phyloP scores from a whole-genome alignment of 2,329 filamentous ascomycete species.

The Arthrobotrys megalospora region DNA sequence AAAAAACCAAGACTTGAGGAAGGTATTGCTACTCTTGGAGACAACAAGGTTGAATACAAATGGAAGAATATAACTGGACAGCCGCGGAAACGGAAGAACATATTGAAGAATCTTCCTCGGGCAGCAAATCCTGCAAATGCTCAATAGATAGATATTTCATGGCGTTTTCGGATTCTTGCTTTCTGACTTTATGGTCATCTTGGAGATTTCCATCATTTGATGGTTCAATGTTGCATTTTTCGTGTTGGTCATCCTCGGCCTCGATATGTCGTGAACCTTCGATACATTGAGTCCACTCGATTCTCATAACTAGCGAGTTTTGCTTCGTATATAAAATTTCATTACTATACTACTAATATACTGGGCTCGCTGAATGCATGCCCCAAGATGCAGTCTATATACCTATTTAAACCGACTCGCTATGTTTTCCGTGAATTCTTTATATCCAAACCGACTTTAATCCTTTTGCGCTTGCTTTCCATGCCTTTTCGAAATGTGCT shows the following conservation, averaged over 20 bases:
- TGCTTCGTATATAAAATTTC: background rate
- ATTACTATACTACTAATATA: constrained; percentile 30
- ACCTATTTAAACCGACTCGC: background rate
- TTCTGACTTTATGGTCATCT: too few relatives aligned
- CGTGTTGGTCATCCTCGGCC: too few relatives aligned
- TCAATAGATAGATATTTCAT: too few relatives aligned
- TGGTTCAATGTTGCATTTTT: too few relatives aligned
- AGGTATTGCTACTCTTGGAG: background rate
- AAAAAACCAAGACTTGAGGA: background rate
- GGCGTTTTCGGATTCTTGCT: too few relatives aligned
- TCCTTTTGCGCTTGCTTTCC: background rate
- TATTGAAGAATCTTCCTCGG: background rate
- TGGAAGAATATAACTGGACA: background rate
- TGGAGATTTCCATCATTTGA: too few relatives aligned
- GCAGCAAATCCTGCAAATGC: background rate
- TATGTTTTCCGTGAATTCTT: constrained; percentile 17
- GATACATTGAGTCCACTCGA: too few relatives aligned
- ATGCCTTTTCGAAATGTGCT: background rate
- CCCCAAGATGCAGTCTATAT: constrained; percentile 24
- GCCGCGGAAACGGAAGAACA: background rate
- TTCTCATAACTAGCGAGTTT: too few relatives aligned
- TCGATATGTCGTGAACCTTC: too few relatives aligned
- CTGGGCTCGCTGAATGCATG: background rate
- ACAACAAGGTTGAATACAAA: background rate
- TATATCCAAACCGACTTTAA: background rate